Evolutionary conservation across 1,284 basidiomycete species (phyloP), one percentile per base, ranked within the genome.

Genomic region (Volvariella surrecta): DNA sequence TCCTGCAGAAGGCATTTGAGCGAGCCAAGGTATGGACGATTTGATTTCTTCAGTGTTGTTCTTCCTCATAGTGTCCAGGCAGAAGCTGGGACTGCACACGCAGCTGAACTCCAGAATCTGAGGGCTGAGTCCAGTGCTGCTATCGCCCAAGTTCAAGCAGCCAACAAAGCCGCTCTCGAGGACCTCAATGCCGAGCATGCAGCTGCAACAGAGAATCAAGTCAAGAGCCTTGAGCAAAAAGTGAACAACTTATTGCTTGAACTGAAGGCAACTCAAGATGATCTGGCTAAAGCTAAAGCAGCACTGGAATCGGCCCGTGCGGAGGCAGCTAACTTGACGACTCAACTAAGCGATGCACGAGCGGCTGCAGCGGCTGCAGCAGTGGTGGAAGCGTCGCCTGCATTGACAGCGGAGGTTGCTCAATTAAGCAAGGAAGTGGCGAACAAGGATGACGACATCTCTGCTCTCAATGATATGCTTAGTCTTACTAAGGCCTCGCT

Each of bases 241-340:
- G 70, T 87, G 43, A 67, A 64, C 42, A 73, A 62, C 44, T 67
- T 80, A 50, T 74, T 62, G 41, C 60, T 88, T 31, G 84, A 90
- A 53, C 72, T 89, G 39, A 86, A 82, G 56, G 88, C 85, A 7
- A 87, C 88, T 0, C 76, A 81, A 53, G 86, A 89, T 48, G 88
- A 89, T 55, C 76, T 90, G 31, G 57, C 70, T 1, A 89, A 88
- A 63, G 71, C 83, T 6, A 90, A 89, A 60, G 57, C 70, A 1
- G 62, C 70, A 13, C 55, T 77, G 10, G 71, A 77, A 16, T 50
- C 70, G 3, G 64, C 75, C 37, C 68, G 68, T 15, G 57, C 67
- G 2, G 82, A 87, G 51, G 60, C 77, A 10, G 72, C 73, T 44
- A 65, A 50, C 8, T 59, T 85, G 28, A 76, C 71, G 42, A 58